Evolutionary conservation across 2,329 filamentous ascomycete genomes (phyloP), one percentile per base, ranked within the genome.

Genomic region (Monilinia vaccinii-corymbosi): DNA sequence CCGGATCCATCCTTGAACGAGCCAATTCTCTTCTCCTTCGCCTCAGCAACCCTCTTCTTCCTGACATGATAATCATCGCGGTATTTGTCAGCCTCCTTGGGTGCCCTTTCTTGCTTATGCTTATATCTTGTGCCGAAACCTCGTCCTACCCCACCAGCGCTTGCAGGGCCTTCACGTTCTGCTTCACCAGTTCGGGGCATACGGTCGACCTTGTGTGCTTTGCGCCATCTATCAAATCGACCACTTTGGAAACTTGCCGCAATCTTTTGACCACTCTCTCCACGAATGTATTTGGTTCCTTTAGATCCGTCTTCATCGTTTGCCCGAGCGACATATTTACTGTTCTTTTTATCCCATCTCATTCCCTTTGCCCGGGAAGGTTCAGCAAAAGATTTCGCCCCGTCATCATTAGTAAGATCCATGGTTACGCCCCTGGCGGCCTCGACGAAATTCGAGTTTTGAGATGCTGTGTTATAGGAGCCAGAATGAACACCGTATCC

Each of bases 321-420:
- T 68, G 85, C 85, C 40, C 89, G 84, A 14, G 89, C 80, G 40
- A 99, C 93, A 76, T 97, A 99, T 76, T 97, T 97, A 76, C 89
- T 95, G 70, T 85, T 84, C 75, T 96, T 96, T 78, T 95, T 93
- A 77, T 99, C 94, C 94, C 94, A 99, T 66, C 94, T 87, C 85
- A 96, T 87, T 50, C 83, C 79, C 66, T 85, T 83, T 52, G 85
- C 76, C 68, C 86, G 87, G 50, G 86, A 82, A 3, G 91, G 84
- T 68, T 89, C 85, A 63, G 85, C 91, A 72, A 97, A 95, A 1
- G 83, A 81, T 71, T 89, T 89, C 67, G 84, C 83, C 13, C 82
- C 83, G 67, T 97, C 94, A 74, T 99, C 94, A 71, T 91, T 91
- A 62, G 83, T 87, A 14, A 99, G 84, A 73, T 97, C 94, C 90